Percentiles rank a stretch among this genome's conserved stretches.
These are phyloP conservation scores for Flagelloscypha sp. DNA, from an alignment of 768 basidiomycete genomes.

Conservation along the genomic window DNA sequence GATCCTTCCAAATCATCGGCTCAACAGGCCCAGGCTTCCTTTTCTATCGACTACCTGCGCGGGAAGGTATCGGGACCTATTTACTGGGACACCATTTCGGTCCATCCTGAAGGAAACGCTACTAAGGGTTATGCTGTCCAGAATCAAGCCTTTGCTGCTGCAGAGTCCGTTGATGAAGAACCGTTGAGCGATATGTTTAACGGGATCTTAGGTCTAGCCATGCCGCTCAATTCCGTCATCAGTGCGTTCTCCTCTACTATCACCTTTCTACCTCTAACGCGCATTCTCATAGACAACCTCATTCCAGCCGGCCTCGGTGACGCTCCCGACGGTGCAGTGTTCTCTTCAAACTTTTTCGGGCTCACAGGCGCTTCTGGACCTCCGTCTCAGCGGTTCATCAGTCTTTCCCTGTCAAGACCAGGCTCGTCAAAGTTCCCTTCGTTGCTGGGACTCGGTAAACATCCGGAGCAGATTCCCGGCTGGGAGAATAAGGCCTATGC, in stretches of 20 bases:
- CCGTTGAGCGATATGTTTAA: conserved; percentile 47
- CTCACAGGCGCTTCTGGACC: conserved; percentile 46
- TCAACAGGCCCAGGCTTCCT: conserved; percentile 33
- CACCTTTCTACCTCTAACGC: no score
- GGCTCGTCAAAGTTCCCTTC: conserved; percentile 50
- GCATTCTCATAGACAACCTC: no score
- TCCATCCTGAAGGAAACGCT: no score
- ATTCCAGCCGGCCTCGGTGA: conserved; percentile 44
- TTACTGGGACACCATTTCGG: conserved; percentile 55
- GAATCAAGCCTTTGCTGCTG: conserved; percentile 69
- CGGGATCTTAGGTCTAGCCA: conserved; percentile 70
- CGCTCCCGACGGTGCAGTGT: conserved; percentile 54
- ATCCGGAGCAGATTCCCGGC: no score
- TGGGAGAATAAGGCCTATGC: no score
- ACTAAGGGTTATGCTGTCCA: conserved; percentile 59
- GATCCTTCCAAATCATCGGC: conserved; percentile 41
- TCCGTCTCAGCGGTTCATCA: conserved; percentile 57
- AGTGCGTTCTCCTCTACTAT: no score
- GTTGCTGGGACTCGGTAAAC: conserved; percentile 59
- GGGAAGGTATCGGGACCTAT: conserved; percentile 56
- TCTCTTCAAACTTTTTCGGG: conserved; percentile 65
- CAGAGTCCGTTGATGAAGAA: conserved; percentile 43
- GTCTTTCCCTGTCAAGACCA: conserved; percentile 60
- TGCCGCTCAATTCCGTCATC: conserved; percentile 67
- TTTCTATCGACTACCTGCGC: conserved; percentile 50